These are phyloP conservation scores for Podaxis carcinomalis DNA, from an alignment of 768 basidiomycete genomes.

Conservation along the genomic window DNA sequence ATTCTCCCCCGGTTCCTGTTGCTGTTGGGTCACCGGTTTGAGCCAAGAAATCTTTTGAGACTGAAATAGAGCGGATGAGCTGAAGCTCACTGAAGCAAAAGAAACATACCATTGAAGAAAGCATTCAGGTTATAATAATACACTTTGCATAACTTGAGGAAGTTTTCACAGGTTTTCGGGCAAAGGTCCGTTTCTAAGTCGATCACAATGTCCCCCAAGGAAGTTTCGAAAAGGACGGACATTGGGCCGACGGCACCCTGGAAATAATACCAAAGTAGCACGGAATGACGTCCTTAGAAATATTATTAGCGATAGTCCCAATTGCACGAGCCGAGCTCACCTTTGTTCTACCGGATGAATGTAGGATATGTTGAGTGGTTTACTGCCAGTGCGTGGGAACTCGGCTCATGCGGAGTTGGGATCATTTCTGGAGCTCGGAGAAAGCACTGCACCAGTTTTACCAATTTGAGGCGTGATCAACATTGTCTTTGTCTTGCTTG, in stretches of 20 bases:
- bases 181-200: constrained; percentile 90
- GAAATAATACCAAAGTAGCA: neutral
- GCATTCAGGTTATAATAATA: constrained; percentile 97
- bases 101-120: constrained; percentile 89
- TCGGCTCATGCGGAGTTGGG: neutral
- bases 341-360: neutral
- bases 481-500: neutral
- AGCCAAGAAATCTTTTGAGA: constrained; percentile 96
- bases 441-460: neutral
- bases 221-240: constrained; percentile 97
- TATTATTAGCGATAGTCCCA: neutral
- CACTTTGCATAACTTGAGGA: constrained; percentile 94
- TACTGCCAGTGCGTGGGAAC: neutral
- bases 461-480: neutral
- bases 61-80: constrained; percentile 32
- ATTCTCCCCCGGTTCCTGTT: constrained; percentile 91
- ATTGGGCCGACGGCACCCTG: constrained; percentile 33
- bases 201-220: constrained; percentile 93
- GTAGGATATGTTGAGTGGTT: neutral
- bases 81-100: neutral
- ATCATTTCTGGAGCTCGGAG: neutral
- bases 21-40: constrained; percentile 97
- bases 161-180: constrained; percentile 91
- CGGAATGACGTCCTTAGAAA: neutral
- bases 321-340: neutral